phyloP scores from a whole-genome alignment of 768 basidiomycete species.

The Polyporus arcularius region DNA sequence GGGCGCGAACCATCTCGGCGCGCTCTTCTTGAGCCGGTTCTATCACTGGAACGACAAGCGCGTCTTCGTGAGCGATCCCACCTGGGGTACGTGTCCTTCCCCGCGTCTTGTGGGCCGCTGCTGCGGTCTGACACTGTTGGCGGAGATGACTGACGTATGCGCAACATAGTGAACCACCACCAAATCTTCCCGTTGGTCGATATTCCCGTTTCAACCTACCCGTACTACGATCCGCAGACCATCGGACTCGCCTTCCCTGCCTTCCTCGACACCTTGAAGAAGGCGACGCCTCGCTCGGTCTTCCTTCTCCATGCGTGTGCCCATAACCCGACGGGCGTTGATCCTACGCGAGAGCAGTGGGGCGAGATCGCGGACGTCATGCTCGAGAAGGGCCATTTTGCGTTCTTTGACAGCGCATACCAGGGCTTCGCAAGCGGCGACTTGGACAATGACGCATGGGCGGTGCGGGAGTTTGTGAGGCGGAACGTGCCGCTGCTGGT shows the following conservation, averaged over 20 bases:
- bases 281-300: conserved; percentile 74
- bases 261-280: conserved; percentile 58
- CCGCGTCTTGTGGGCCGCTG: background rate
- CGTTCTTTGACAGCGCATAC: conserved; percentile 96
- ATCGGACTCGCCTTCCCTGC: conserved; percentile 83
- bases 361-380: conserved; percentile 70
- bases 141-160: conserved; percentile 2
- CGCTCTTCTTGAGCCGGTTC: conserved; percentile 81
- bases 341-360: conserved; percentile 91
- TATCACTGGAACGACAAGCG: conserved; percentile 62
- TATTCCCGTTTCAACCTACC: conserved; percentile 82
- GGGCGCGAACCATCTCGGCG: conserved; percentile 93
- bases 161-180: conserved; percentile 77
- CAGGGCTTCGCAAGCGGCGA: conserved; percentile 96
- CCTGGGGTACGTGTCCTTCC: conserved; percentile 72
- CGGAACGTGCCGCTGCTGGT: conserved; percentile 75
- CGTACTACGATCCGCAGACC: conserved; percentile 93
- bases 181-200: conserved; percentile 91
- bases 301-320: conserved; percentile 94
- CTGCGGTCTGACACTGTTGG: conserved; percentile 4
- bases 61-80: conserved; percentile 88
- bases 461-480: conserved; percentile 84
- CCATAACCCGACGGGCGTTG: conserved; percentile 96
- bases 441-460: conserved; percentile 88
- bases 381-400: conserved; percentile 73